Evolutionary conservation across 1,284 basidiomycete species (phyloP).

Genomic region (Rhodofomes roseus): DNA sequence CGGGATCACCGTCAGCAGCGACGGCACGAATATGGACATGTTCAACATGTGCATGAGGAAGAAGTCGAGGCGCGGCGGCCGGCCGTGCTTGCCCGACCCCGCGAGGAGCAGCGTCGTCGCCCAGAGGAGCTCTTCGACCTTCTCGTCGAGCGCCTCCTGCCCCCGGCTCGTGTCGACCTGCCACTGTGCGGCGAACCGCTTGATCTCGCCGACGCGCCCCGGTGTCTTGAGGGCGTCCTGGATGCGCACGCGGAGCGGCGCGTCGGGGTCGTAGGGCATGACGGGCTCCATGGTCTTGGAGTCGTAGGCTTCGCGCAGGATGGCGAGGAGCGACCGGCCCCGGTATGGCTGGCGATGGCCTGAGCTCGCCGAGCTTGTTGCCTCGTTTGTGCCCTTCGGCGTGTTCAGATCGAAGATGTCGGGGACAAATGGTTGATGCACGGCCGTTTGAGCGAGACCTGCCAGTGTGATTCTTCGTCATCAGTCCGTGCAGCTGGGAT

Average conservation of each 20-base stretch:
- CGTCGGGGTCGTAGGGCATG: conserved; percentile 48
- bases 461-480: neutral
- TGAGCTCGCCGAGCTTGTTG: neutral
- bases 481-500: neutral
- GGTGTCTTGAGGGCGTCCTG: conserved; percentile 32
- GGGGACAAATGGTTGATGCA: conserved; percentile 36
- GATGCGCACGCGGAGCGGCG: conserved; percentile 34
- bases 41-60: conserved; percentile 72
- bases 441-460: conserved; percentile 55
- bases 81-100: conserved; percentile 46
- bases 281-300: conserved; percentile 48
- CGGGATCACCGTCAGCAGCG: conserved; percentile 38
- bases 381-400: neutral
- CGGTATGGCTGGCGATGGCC: conserved; percentile 18
- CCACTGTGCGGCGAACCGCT: conserved; percentile 46
- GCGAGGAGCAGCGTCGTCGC: conserved; percentile 49
- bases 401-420: conserved; percentile 30
- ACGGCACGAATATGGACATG: conserved; percentile 56
- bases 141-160: conserved; percentile 37
- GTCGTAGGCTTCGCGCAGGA: conserved; percentile 53
- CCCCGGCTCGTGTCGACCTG: conserved; percentile 36
- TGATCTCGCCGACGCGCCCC: conserved; percentile 43
- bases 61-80: conserved; percentile 59
- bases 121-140: conserved; percentile 54
- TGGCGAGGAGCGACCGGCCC: conserved; percentile 41